Evolutionary conservation across 192 early-diverging fungal species (phyloP).

Genomic region (Pilobolus umbonatus): DNA sequence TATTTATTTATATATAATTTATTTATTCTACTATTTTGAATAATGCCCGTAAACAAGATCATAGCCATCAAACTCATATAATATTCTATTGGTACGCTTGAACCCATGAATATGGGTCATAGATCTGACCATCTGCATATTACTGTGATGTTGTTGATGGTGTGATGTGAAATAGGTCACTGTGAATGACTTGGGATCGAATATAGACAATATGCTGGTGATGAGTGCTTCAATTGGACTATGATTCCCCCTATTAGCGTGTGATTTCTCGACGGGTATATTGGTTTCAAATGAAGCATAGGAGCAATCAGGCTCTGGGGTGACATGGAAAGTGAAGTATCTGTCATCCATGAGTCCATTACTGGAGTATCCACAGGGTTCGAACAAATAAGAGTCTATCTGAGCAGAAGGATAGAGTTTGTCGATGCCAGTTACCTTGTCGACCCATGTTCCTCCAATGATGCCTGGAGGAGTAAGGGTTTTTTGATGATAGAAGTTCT

Average conservation of each 20-base stretch:
- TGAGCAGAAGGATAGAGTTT: conserved; percentile 75
- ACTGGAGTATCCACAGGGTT: conserved; percentile 95
- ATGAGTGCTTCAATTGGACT: conserved; percentile 66
- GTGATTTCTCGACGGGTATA: conserved; percentile 60
- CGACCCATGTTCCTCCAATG: conserved; percentile 60
- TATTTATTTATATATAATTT: background rate
- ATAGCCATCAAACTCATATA: conserved; percentile 80
- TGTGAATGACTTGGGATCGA: conserved; percentile 75
- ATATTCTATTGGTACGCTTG: conserved; percentile 59
- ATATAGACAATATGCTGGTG: conserved; percentile 71
- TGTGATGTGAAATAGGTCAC: conserved; percentile 74
- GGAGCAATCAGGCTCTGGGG: conserved; percentile 95
- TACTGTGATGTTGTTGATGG: conserved; percentile 5
- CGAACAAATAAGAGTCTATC: conserved; percentile 88
- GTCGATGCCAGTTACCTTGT: conserved; percentile 74
- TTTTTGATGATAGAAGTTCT: conserved; percentile 59
- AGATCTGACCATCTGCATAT: conserved; percentile 32
- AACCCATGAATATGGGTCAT: conserved; percentile 57
- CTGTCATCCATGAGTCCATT: conserved; percentile 79
- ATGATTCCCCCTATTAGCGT: conserved; percentile 38
- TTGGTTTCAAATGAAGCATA: conserved; percentile 99
- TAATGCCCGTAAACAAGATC: conserved; percentile 79
- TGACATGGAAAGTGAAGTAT: conserved; percentile 98
- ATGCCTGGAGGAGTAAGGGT: conserved; percentile 58
- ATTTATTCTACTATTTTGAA: conserved; percentile 12